Conservation (phyloP, 2,329 filamentous ascomycete genomes). For the Akanthomyces lecanii region DNA sequence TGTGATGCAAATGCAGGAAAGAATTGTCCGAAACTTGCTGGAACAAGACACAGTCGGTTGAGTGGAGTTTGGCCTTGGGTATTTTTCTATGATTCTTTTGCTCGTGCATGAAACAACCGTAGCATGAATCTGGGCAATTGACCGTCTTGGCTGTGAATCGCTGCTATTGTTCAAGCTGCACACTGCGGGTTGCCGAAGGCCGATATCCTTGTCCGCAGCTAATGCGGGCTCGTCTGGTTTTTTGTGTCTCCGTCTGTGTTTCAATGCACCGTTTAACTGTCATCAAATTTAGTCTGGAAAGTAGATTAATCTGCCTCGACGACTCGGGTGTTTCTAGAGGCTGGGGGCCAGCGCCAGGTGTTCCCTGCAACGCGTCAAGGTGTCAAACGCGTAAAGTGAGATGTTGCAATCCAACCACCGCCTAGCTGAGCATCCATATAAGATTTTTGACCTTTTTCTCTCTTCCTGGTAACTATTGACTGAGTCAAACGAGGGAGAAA, state of each 20-base stretch:
- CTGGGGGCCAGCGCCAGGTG: neutral
- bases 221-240: neutral
- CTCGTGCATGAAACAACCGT: neutral
- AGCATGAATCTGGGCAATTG: neutral
- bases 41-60: neutral
- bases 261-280: neutral
- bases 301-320: neutral
- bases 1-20: neutral
- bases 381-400: slow-evolving; percentile 3
- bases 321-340: too few species aligned
- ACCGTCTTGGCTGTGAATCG: neutral
- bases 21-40: neutral
- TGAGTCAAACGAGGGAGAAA: neutral
- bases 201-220: neutral
- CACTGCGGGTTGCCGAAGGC: neutral
- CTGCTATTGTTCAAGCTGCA: neutral
- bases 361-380: neutral
- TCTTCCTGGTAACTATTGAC: neutral
- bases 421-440: too few species aligned
- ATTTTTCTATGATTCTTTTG: neutral
- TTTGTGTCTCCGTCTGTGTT: neutral
- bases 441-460: neutral
- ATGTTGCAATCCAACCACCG: slow-evolving; percentile 3
- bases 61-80: neutral
- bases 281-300: too few species aligned